These are phyloP conservation scores for Paxillus involutus DNA, from an alignment of 768 basidiomycete genomes.

Conservation along the genomic window DNA sequence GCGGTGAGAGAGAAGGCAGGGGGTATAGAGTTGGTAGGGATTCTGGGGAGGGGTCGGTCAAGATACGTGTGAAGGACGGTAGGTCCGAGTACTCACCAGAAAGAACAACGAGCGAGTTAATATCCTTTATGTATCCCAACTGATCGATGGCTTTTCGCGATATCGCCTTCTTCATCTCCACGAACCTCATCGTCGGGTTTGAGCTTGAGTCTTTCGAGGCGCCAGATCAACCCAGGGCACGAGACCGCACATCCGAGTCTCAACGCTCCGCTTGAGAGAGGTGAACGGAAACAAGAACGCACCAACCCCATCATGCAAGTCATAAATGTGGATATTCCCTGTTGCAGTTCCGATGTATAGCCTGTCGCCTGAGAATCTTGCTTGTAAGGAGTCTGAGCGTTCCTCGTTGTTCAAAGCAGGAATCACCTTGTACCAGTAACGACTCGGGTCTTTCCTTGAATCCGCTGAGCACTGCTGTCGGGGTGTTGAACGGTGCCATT, in stretches of 20 bases:
- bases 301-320: constrained; percentile 42
- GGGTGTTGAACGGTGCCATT: constrained; percentile 35
- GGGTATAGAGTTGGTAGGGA: constrained; percentile 72
- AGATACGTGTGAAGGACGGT: not conserved
- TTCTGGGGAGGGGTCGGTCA: constrained; percentile 45
- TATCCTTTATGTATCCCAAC: constrained; percentile 79
- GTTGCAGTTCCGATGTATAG: constrained; percentile 63
- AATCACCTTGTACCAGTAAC: constrained; percentile 30
- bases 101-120: constrained; percentile 82
- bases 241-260: not conserved
- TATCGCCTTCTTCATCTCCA: constrained; percentile 68
- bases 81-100: constrained; percentile 56
- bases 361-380: constrained; percentile 42
- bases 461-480: constrained; percentile 26
- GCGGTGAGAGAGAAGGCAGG: constrained; percentile 67
- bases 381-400: constrained; percentile 1
- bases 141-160: constrained; percentile 80
- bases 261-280: constrained; percentile 13
- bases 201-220: not conserved
- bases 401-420: not conserved
- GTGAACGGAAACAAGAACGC: constrained; percentile 15
- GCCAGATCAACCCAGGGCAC: not conserved
- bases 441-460: constrained; percentile 37
- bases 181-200: constrained; percentile 29
- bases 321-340: constrained; percentile 56